Conservation (phyloP, 805 yeast species). For the Hanseniaspora lindneri region DNA sequence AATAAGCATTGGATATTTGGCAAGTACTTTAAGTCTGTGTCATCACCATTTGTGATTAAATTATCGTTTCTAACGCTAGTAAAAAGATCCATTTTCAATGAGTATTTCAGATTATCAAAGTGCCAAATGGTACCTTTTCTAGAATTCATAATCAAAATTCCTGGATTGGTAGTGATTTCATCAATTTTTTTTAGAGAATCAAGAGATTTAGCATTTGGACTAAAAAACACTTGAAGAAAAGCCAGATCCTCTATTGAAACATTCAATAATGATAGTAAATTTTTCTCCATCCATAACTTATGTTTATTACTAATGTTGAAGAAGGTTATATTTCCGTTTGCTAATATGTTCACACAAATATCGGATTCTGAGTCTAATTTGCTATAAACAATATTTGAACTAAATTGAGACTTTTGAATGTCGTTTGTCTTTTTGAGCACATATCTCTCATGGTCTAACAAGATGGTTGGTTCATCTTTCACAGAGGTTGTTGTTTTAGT, state of each 20-base stretch:
- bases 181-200: background rate
- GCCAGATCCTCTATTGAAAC: background rate
- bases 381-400: background rate
- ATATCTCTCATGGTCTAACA: slow-evolving; percentile 9
- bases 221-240: slow-evolving; percentile 5
- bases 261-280: background rate
- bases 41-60: background rate
- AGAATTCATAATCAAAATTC: slow-evolving; percentile 4
- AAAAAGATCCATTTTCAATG: background rate
- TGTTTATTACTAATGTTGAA: slow-evolving; percentile 5
- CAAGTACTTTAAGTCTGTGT: background rate
- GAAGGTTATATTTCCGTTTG: slow-evolving; percentile 1
- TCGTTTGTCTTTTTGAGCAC: slow-evolving; percentile 1
- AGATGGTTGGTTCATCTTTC: background rate
- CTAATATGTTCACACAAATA: slow-evolving; percentile 5
- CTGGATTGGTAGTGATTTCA: slow-evolving; percentile 1
- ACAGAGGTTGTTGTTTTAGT: background rate
- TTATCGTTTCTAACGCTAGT: background rate
- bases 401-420: background rate
- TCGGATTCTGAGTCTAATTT: slow-evolving; percentile 1
- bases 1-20: slow-evolving; percentile 3
- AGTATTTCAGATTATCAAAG: slow-evolving; percentile 9
- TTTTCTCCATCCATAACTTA: background rate
- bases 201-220: background rate
- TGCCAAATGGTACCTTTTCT: slow-evolving; percentile 6